A percentile compares a stretch with the other conserved stretches of the same genome.
Evolutionary conservation across 495 filamentous ascomycete genomes (phyloP).

Genomic region (Aspergillus nidulans): DNA sequence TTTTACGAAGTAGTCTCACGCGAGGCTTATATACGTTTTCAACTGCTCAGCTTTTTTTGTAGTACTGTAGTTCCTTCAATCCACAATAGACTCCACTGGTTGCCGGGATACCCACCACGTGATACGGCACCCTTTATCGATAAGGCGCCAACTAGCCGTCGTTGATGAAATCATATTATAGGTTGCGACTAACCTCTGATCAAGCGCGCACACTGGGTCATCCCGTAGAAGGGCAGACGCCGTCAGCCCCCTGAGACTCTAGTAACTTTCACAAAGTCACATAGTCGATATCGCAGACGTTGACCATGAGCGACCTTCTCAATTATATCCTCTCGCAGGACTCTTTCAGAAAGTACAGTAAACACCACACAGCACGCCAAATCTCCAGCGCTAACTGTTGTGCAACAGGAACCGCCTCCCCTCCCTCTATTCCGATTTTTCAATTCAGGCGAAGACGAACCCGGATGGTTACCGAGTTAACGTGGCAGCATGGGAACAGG

Average conservation of each 20-base stretch:
- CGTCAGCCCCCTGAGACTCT: neutral
- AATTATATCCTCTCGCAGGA: constrained; percentile 57
- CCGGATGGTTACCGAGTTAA: constrained; percentile 89
- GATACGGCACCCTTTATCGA: neutral
- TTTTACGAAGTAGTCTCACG: neutral
- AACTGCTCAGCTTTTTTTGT: neutral
- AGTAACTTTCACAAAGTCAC: neutral
- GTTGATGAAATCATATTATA: neutral
- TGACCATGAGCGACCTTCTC: constrained; percentile 55
- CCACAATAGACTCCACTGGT: neutral
- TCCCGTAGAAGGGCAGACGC: neutral
- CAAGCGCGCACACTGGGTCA: neutral
- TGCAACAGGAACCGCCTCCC: constrained; percentile 68
- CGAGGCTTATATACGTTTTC: constrained; percentile 2
- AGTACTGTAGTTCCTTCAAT: neutral
- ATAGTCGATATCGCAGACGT: neutral
- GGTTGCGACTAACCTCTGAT: neutral
- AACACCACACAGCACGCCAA: neutral
- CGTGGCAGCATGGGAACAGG: constrained; percentile 75
- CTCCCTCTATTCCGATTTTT: constrained; percentile 93
- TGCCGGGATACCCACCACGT: neutral
- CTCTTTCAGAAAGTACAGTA: constrained; percentile 57
- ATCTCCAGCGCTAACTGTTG: neutral
- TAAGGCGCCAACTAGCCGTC: neutral
- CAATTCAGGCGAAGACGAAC: constrained; percentile 70